Evolutionary conservation across 495 filamentous ascomycete species (phyloP).

Genomic region (Penicillium soppii): DNA sequence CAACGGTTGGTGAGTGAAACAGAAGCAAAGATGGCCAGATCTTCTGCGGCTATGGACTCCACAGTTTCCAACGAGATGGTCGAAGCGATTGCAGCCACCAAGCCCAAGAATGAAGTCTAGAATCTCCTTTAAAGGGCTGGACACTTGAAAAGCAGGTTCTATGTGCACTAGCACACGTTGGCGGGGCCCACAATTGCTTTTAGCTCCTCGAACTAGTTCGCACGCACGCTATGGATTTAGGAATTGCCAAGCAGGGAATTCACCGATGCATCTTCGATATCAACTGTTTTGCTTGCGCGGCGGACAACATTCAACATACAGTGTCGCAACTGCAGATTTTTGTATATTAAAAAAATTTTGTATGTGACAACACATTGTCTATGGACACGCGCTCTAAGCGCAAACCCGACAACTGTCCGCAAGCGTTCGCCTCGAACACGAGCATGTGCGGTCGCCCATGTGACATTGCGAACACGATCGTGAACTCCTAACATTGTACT

Average conservation of each 20-base stretch:
- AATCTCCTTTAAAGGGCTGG: conserved; percentile 4
- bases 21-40: neutral
- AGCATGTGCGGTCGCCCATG: neutral
- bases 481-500: neutral
- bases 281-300: neutral
- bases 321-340: neutral
- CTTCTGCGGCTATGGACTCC: neutral
- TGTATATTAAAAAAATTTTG: neutral
- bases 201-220: conserved; percentile 10
- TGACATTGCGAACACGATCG: neutral
- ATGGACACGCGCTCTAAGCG: neutral
- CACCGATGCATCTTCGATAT: neutral
- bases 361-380: neutral
- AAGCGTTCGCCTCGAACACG: neutral
- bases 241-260: neutral
- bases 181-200: conserved; percentile 2
- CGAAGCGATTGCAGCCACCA: conserved; percentile 6
- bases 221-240: neutral
- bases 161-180: neutral
- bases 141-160: conserved; percentile 1
- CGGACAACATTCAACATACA: neutral
- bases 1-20: neutral
- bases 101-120: conserved; percentile 6
- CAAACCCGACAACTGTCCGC: neutral
- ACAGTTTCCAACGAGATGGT: neutral